These are phyloP conservation scores for Phyllosticta citriasiana DNA, from an alignment of 2,329 filamentous ascomycete species.

Conservation along the genomic window DNA sequence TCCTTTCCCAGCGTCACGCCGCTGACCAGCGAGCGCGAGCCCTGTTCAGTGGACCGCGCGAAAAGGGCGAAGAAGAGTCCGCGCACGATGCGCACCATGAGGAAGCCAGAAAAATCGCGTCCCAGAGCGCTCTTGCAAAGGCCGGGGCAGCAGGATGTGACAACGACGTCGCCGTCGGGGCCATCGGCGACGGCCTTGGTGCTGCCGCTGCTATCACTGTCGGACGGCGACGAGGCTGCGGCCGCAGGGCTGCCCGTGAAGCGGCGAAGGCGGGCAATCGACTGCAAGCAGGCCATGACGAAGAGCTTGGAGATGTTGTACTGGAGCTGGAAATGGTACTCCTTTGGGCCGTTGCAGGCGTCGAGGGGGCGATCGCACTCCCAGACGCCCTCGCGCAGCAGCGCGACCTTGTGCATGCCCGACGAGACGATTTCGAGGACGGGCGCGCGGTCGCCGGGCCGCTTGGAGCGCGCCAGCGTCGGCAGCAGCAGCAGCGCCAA, in stretches of 20 bases:
- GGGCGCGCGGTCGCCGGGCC: background rate
- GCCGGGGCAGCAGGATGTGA: conserved; percentile 13
- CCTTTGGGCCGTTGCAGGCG: background rate
- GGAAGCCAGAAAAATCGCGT: conserved; percentile 13
- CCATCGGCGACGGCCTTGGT: background rate
- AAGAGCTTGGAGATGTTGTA: conserved; percentile 27
- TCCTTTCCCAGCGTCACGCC: conserved; percentile 24
- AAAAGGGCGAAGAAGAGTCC: conserved; percentile 17
- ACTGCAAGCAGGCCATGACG: conserved; percentile 17
- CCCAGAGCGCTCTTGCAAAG: conserved; percentile 13
- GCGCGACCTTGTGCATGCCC: background rate
- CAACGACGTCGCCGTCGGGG: conserved; percentile 7
- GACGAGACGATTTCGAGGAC: conserved; percentile 12
- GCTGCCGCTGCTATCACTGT: conserved; percentile 12
- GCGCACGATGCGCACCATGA: conserved; percentile 14
- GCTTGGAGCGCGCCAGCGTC: conserved; percentile 13
- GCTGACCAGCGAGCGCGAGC: conserved; percentile 31
- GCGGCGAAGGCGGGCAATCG: background rate
- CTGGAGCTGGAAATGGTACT: conserved; percentile 11
- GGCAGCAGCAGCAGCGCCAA: conserved; percentile 23
- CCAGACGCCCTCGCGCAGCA: background rate
- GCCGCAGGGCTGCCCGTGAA: conserved; percentile 1
- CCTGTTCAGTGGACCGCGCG: conserved; percentile 31
- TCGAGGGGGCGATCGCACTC: background rate
- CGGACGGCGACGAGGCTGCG: conserved; percentile 13